Percentiles rank a stretch among this genome's conserved stretches.
Conservation (phyloP, 441 rosid species). For the Erodium moschatum region DNA sequence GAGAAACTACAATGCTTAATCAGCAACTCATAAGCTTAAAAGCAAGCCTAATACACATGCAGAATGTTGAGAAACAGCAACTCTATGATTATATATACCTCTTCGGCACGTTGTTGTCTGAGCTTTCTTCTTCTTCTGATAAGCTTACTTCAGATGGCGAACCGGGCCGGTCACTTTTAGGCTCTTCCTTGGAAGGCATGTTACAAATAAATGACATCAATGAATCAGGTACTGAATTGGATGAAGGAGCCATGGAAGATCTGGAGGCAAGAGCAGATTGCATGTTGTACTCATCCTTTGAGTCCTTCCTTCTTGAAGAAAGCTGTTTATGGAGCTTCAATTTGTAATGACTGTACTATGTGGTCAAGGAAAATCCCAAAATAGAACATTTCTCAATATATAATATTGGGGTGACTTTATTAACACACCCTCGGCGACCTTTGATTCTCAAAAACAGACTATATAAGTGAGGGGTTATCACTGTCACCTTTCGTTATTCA, state of each 20-base stretch:
- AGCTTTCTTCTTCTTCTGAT: no score
- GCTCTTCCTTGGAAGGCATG: conserved; percentile 27
- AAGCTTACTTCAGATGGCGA: no score
- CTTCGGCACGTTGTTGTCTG: no score
- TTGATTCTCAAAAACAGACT: no score
- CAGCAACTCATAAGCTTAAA: no score
- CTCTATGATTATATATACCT: no score
- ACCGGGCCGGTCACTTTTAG: conserved; percentile 22
- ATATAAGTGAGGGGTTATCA: no score
- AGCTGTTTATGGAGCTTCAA: conserved; percentile 38
- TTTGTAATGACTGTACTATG: conserved; percentile 35
- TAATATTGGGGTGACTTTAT: not conserved
- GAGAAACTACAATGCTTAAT: no score
- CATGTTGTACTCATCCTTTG: conserved; percentile 32
- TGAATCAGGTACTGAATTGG: conserved; percentile 45
- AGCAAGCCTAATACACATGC: no score
- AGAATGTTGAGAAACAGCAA: no score
- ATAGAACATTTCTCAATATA: conserved; percentile 8
- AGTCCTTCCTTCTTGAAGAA: conserved; percentile 43
- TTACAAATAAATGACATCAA: conserved; percentile 53
- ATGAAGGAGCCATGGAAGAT: conserved; percentile 20
- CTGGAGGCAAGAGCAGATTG: conserved; percentile 43
- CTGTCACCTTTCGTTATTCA: no score
- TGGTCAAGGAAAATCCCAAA: conserved; percentile 34
- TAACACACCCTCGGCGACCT: no score